Evolutionary conservation across 352 stramenopile genomes (phyloP).

Genomic region (Salisapilia sapeloensis): DNA sequence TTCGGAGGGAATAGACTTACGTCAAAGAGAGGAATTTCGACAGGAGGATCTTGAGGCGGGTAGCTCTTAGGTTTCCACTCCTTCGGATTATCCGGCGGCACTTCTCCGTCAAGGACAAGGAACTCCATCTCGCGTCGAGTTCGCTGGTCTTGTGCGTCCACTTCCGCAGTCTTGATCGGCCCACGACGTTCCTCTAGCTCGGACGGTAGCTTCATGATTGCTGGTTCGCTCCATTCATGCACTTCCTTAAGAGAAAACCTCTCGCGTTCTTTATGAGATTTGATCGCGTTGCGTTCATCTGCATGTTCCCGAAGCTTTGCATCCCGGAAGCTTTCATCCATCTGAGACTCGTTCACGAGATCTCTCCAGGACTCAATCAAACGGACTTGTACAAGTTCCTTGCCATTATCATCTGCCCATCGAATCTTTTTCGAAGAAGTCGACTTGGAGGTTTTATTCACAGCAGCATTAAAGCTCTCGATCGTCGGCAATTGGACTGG

Average conservation of each 20-base stretch:
- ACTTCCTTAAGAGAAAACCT: constrained; percentile 23
- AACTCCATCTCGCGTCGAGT: constrained; percentile 73
- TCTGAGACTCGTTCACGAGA: constrained; percentile 34
- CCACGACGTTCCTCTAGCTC: constrained; percentile 16
- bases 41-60: constrained; percentile 23
- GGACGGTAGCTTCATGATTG: constrained; percentile 43
- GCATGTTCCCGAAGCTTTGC: constrained; percentile 75
- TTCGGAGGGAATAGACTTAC: constrained; percentile 13
- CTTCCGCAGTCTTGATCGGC: constrained; percentile 32
- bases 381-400: constrained; percentile 65
- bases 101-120: constrained; percentile 62
- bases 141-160: constrained; percentile 37
- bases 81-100: constrained; percentile 55
- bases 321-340: constrained; percentile 64
- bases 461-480: constrained; percentile 56
- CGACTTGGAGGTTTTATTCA: constrained; percentile 6
- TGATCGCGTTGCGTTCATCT: constrained; percentile 44
- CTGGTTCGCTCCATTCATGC: constrained; percentile 48
- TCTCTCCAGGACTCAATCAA: constrained; percentile 79
- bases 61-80: constrained; percentile 59
- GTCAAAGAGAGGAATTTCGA: constrained; percentile 56
- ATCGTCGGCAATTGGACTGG: constrained; percentile 59
- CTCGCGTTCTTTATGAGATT: constrained; percentile 40
- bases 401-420: constrained; percentile 62
- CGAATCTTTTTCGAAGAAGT: constrained; percentile 45